Evolutionary conservation across 441 rosid genomes (phyloP).

Genomic region (Arabidopsis lyrata): DNA sequence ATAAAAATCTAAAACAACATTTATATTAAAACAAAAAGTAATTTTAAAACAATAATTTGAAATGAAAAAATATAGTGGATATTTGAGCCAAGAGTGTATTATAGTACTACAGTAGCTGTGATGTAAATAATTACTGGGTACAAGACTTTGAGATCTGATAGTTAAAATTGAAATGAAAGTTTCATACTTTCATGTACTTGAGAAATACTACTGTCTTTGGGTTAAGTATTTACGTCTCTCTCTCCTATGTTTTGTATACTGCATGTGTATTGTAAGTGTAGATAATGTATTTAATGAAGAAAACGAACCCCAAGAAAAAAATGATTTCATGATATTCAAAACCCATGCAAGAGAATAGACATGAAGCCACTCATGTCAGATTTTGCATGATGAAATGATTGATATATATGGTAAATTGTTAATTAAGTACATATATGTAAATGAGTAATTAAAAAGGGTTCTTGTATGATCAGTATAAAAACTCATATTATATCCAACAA

Average conservation of each 20-base stretch:
- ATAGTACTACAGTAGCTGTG: background rate
- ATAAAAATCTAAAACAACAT: background rate
- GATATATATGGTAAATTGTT: constrained; percentile 29
- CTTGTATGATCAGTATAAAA: constrained; percentile 23
- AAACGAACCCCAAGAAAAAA: constrained; percentile 35
- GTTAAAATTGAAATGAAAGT: constrained; percentile 30
- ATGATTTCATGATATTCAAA: constrained; percentile 27
- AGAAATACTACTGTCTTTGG: constrained; percentile 33
- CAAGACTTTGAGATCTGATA: constrained; percentile 2
- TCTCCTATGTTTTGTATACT: constrained; percentile 25
- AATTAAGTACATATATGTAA: background rate
- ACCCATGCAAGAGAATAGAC: constrained; percentile 38
- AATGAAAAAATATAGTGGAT: background rate
- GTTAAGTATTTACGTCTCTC: constrained; percentile 30
- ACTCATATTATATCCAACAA: too few species aligned
- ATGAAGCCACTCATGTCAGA: constrained; percentile 37
- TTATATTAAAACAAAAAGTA: background rate
- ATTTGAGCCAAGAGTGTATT: background rate
- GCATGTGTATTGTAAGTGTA: constrained; percentile 1
- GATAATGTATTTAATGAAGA: constrained; percentile 24
- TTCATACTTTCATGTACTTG: constrained; percentile 43
- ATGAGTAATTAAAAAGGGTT: constrained; percentile 23
- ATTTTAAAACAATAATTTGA: background rate
- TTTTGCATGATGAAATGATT: constrained; percentile 44
- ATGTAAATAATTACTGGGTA: background rate